Evolutionary conservation across 805 yeast genomes (phyloP).

Genomic region (Yarrowia bubula): DNA sequence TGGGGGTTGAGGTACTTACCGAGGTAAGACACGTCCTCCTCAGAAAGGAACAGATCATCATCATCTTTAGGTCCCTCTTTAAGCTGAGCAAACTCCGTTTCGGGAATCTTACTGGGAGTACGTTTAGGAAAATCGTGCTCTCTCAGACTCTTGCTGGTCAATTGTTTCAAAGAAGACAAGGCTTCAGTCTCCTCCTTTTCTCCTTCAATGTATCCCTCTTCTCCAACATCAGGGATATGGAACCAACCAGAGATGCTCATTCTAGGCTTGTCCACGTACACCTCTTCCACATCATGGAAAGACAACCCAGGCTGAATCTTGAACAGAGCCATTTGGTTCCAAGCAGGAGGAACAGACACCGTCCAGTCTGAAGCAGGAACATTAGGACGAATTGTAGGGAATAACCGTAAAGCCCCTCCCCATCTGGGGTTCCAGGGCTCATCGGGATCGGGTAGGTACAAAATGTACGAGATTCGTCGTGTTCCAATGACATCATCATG

Average conservation of each 20-base stretch:
- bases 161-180: conserved; percentile 70
- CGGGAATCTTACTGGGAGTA: conserved; percentile 3
- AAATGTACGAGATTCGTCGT: conserved; percentile 85
- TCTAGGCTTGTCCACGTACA: conserved; percentile 83
- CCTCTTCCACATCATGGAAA: conserved; percentile 98
- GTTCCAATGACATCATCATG: conserved; percentile 99
- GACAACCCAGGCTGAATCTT: conserved; percentile 94
- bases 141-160: conserved; percentile 71
- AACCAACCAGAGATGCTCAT: conserved; percentile 98
- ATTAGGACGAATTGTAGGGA: conserved; percentile 82
- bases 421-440: conserved; percentile 83
- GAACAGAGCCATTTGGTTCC: conserved; percentile 94
- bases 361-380: conserved; percentile 80
- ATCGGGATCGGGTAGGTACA: conserved; percentile 91
- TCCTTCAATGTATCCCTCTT: conserved; percentile 76
- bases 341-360: conserved; percentile 78
- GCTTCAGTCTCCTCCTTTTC: conserved; percentile 79
- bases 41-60: conserved; percentile 34
- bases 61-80: conserved; percentile 22
- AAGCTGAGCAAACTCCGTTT: conserved; percentile 18
- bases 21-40: conserved; percentile 52
- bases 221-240: conserved; percentile 93
- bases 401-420: conserved; percentile 89
- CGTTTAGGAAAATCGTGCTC: conserved; percentile 80
- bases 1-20: conserved; percentile 54